Percentiles rank a stretch among this genome's conserved stretches.
Conservation (phyloP, 1,284 basidiomycete species). For the Ustilago shanxiensis region DNA sequence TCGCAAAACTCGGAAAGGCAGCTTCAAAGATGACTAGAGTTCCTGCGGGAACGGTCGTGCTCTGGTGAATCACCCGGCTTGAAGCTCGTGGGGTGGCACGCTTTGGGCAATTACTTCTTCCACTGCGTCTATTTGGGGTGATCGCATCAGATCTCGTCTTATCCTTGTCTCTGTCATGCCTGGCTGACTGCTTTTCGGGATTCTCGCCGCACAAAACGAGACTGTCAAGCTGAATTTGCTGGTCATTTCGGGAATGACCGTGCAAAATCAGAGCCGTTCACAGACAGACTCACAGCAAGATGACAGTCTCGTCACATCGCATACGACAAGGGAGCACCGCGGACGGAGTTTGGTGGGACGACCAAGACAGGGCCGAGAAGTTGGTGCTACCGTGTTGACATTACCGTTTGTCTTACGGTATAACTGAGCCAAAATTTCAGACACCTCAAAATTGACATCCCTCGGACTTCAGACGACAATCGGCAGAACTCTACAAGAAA, state of each 20-base stretch:
- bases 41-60: not conserved
- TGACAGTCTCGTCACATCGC: too few species aligned
- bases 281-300: too few species aligned
- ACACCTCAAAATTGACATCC: not conserved
- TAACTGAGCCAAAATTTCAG: not conserved
- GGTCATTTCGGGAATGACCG: not conserved
- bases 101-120: too few species aligned
- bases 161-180: not conserved
- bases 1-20: not conserved
- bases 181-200: not conserved
- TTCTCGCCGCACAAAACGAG: not conserved
- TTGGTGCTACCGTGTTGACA: not conserved
- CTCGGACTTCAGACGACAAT: constrained; percentile 21
- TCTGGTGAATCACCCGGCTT: too few species aligned
- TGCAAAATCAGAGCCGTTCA: not conserved
- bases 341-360: too few species aligned
- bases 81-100: too few species aligned
- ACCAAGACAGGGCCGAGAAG: not conserved
- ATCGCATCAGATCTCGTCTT: not conserved
- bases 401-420: not conserved
- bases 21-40: too few species aligned
- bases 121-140: not conserved
- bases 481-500: not conserved
- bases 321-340: too few species aligned
- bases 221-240: not conserved